These are phyloP conservation scores for Rhododendron kiyosumense DNA, from an alignment of 148 eudicot genomes.

Conservation along the genomic window DNA sequence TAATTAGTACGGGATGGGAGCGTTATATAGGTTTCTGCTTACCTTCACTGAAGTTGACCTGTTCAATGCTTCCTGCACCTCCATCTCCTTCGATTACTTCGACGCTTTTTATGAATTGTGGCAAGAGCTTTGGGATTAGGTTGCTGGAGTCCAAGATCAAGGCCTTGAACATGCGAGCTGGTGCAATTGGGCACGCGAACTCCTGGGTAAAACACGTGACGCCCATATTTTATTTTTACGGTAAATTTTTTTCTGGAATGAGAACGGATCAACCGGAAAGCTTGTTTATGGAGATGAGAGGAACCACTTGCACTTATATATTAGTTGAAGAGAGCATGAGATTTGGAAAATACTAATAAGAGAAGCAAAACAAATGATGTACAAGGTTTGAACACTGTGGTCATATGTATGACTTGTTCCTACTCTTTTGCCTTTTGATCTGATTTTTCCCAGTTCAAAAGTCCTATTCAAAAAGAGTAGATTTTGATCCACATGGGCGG, in stretches of 20 bases:
- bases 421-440: not conserved
- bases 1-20: not conserved
- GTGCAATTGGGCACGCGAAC: conserved; percentile 5
- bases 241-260: not conserved
- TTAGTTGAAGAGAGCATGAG: not conserved
- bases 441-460: not conserved
- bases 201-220: conserved; percentile 1
- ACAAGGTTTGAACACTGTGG: not conserved
- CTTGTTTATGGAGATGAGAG: not conserved
- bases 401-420: not conserved
- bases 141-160: conserved; percentile 21
- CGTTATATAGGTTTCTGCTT: not conserved
- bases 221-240: not conserved
- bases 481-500: conserved; percentile 4
- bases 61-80: conserved; percentile 32
- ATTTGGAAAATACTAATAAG: not conserved
- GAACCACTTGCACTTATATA: not conserved
- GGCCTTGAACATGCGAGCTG: conserved; percentile 28
- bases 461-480: not conserved
- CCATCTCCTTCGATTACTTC: conserved; percentile 27
- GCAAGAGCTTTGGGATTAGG: conserved; percentile 25
- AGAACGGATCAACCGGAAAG: not conserved
- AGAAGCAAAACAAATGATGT: not conserved
- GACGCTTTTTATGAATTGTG: conserved; percentile 24
- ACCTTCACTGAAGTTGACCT: conserved; percentile 35